Evolutionary conservation across 345 rosid genomes (phyloP).

Genomic region (Brassica incana): DNA sequence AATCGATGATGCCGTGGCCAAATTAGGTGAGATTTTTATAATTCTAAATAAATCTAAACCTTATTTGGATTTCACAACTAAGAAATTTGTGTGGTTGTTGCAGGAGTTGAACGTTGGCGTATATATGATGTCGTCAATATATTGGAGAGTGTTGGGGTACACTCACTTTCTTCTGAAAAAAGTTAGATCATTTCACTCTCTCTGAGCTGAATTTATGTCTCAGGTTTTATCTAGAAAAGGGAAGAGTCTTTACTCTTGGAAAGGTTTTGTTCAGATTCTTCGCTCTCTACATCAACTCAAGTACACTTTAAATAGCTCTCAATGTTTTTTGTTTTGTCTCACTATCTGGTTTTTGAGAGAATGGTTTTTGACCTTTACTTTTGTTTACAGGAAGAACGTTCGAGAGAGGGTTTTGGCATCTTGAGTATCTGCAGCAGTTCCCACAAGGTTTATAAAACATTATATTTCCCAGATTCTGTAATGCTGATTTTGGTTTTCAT

Average conservation of each 20-base stretch:
- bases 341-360: not conserved
- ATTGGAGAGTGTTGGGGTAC: slow-evolving; percentile 1
- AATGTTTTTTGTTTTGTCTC: not conserved
- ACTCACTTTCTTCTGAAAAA: not conserved
- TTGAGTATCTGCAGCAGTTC: slow-evolving; percentile 39
- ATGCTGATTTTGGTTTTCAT: not conserved
- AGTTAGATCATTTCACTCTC: not conserved
- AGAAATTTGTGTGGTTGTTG: not conserved
- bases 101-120: not conserved
- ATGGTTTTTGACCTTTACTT: slow-evolving; percentile 13
- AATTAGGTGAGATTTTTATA: not conserved
- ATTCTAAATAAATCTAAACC: not conserved
- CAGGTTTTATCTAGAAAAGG: slow-evolving; percentile 68
- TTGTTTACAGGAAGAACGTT: slow-evolving; percentile 55
- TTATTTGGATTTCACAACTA: not conserved
- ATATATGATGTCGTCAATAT: not conserved
- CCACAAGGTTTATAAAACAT: slow-evolving; percentile 38
- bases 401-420: slow-evolving; percentile 48
- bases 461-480: not conserved
- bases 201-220: not conserved
- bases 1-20: not conserved
- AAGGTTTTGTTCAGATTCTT: slow-evolving; percentile 70
- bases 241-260: slow-evolving; percentile 76
- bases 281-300: slow-evolving; percentile 43
- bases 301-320: slow-evolving; percentile 30